A percentile compares a stretch with the other conserved stretches of the same genome.
Conservation (phyloP, 176 grass and related monocot genomes). For the Leersia perrieri region DNA sequence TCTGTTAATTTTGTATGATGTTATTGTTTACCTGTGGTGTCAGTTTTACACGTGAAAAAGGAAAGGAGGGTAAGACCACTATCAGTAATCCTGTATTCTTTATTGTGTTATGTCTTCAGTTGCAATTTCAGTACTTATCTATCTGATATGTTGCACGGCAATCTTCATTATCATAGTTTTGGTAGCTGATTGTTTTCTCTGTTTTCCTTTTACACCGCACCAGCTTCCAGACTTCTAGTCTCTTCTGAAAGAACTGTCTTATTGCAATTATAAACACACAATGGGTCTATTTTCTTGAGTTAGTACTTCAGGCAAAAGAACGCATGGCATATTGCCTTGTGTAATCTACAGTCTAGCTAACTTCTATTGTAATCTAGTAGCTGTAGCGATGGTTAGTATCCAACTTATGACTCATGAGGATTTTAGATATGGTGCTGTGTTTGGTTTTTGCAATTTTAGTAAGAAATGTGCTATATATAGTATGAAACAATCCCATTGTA, state of each 20-base stretch:
- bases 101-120: not conserved
- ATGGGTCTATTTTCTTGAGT: not conserved
- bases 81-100: too few species aligned
- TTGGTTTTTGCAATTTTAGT: not conserved
- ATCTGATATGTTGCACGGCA: not conserved
- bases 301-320: not conserved
- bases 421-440: not conserved
- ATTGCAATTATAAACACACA: not conserved
- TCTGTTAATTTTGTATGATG: too few species aligned
- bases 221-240: not conserved
- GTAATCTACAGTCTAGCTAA: not conserved
- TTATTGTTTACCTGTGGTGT: not conserved
- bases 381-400: not conserved
- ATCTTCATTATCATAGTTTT: not conserved
- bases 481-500: not conserved
- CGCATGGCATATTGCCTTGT: not conserved
- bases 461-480: not conserved
- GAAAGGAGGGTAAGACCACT: not conserved
- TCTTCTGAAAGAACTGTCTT: not conserved
- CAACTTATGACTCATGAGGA: not conserved
- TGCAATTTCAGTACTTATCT: slow-evolving; percentile 3
- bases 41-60: not conserved
- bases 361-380: not conserved
- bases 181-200: not conserved
- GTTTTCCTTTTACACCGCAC: not conserved